These are phyloP conservation scores for Mycena chlorophos DNA, from an alignment of 768 basidiomycete species.

Conservation along the genomic window DNA sequence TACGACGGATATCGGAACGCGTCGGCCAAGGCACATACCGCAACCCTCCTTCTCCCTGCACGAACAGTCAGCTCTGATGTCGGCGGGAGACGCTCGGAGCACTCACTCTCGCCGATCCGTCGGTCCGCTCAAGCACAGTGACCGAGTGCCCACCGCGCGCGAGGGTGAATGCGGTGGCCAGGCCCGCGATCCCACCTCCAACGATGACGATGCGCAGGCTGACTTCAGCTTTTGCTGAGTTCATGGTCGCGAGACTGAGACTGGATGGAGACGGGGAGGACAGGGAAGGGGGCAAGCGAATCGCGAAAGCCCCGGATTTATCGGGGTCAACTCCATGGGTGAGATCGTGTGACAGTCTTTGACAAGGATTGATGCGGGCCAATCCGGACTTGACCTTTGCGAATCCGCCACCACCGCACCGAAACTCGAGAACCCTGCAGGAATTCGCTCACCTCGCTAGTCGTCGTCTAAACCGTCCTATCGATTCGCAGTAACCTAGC, in stretches of 20 bases:
- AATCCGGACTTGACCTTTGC: too few relatives aligned
- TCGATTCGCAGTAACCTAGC: too few relatives aligned
- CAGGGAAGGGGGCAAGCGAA: not conserved
- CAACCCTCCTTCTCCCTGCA: constrained; percentile 43
- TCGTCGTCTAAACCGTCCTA: too few relatives aligned
- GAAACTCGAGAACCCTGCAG: too few relatives aligned
- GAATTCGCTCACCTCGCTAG: too few relatives aligned
- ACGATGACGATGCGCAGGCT: constrained; percentile 41
- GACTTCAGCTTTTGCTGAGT: constrained; percentile 27
- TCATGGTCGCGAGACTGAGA: constrained; percentile 30
- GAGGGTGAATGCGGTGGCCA: constrained; percentile 56
- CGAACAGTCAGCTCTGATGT: not conserved
- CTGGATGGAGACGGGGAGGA: constrained; percentile 18
- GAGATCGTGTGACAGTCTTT: too few relatives aligned
- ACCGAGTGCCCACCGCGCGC: constrained; percentile 60
- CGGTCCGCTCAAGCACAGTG: constrained; percentile 52
- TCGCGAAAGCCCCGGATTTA: too few relatives aligned
- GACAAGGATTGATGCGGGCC: too few relatives aligned
- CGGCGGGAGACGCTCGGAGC: not conserved
- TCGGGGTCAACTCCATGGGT: too few relatives aligned
- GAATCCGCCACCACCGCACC: too few relatives aligned
- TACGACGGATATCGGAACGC: not conserved
- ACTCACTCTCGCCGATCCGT: constrained; percentile 44
- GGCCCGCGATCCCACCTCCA: constrained; percentile 53
- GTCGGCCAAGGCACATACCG: constrained; percentile 30